A percentile compares a stretch with the other conserved stretches of the same genome.
phyloP scores from a whole-genome alignment of 2,329 filamentous ascomycete species.

The Scedosporium apiospermum region DNA sequence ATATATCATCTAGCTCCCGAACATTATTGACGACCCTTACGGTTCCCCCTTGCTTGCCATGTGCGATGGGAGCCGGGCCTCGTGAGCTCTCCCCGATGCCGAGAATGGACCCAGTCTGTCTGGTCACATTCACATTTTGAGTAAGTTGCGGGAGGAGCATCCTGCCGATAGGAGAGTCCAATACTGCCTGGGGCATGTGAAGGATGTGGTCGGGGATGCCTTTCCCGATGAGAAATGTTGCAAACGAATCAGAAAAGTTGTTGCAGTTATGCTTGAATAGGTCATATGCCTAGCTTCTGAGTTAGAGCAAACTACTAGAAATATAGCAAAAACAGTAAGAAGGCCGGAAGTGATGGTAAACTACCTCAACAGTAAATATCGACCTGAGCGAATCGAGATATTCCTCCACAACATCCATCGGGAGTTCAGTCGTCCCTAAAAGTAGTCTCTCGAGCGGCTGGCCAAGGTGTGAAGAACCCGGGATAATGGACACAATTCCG shows the following conservation, averaged over 20 bases:
- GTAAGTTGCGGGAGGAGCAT: conserved; percentile 70
- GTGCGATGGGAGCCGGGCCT: conserved; percentile 11
- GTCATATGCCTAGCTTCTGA: conserved; percentile 60
- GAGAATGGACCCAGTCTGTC: conserved; percentile 41
- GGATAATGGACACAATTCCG: conserved; percentile 70
- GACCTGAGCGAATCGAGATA: conserved; percentile 76
- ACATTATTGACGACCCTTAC: neutral
- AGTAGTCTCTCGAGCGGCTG: conserved; percentile 65
- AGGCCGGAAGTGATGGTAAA: too few species aligned
- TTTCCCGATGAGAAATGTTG: conserved; percentile 79
- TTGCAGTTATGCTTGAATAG: conserved; percentile 92
- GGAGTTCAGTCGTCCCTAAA: conserved; percentile 69
- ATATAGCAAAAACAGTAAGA: too few species aligned
- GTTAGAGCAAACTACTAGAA: neutral
- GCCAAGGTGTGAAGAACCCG: conserved; percentile 81
- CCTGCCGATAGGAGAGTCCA: conserved; percentile 78
- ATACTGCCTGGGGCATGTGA: conserved; percentile 73
- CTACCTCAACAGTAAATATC: conserved; percentile 71
- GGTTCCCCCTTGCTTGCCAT: conserved; percentile 16
- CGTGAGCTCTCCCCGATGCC: conserved; percentile 32
- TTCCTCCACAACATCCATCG: conserved; percentile 73
- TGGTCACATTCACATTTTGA: conserved; percentile 39
- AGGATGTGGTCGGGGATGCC: conserved; percentile 83
- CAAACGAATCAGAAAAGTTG: conserved; percentile 89
- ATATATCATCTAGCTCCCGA: conserved; percentile 30